A percentile compares a stretch with the other conserved stretches of the same genome.
These are phyloP conservation scores for Kurtzmaniella quercitrusa DNA, from an alignment of 1,139 yeast species.

Conservation along the genomic window DNA sequence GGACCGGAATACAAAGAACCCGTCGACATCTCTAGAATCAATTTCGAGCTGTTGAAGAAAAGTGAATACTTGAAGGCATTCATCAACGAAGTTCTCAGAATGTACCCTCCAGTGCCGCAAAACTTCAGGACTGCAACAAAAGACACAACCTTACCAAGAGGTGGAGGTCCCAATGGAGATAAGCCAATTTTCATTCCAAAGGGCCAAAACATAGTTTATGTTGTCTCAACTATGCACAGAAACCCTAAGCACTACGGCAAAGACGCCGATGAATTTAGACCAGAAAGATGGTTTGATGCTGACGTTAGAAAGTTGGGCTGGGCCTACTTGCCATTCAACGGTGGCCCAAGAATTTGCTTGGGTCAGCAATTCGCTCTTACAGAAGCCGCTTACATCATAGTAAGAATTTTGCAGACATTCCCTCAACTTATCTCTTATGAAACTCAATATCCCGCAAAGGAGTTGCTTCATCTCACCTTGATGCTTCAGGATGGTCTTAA, in stretches of 20 bases:
- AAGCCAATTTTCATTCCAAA: constrained; percentile 41
- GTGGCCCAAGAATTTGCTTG: constrained; percentile 58
- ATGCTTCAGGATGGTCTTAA: constrained; percentile 23
- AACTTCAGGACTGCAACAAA: constrained; percentile 42
- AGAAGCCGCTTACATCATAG: constrained; percentile 47
- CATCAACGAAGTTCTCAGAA: constrained; percentile 46
- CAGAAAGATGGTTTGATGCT: constrained; percentile 48
- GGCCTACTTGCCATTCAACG: constrained; percentile 55
- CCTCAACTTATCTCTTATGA: constrained; percentile 13
- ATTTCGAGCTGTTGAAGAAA: constrained; percentile 45
- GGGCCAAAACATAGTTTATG: constrained; percentile 36
- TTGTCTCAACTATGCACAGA: constrained; percentile 42
- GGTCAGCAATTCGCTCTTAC: constrained; percentile 61
- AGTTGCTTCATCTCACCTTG: constrained; percentile 32
- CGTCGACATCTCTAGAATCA: constrained; percentile 22
- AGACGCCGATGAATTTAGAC: constrained; percentile 41
- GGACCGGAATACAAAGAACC: constrained; percentile 16
- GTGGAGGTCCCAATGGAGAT: constrained; percentile 47
- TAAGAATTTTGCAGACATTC: constrained; percentile 36
- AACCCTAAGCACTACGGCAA: constrained; percentile 38
- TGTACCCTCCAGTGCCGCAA: constrained; percentile 53
- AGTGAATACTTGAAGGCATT: constrained; percentile 48
- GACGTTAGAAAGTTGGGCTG: constrained; percentile 37
- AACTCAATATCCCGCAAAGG: constrained; percentile 31
- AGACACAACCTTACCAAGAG: constrained; percentile 49